These are phyloP conservation scores for Eutypa lata DNA, from an alignment of 2,329 filamentous ascomycete genomes.

Conservation along the genomic window DNA sequence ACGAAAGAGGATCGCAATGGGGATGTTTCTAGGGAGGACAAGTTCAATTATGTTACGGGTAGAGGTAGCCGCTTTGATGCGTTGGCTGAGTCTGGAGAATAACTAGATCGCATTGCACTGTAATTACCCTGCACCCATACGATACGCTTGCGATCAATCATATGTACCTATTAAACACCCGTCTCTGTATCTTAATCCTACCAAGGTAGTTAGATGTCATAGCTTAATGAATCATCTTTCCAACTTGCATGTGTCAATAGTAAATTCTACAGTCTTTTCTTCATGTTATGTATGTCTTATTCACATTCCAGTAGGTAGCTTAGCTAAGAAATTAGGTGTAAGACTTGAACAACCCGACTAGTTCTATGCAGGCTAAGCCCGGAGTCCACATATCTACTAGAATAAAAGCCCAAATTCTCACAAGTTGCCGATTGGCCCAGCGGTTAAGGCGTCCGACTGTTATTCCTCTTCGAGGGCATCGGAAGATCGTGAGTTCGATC, in stretches of 20 bases:
- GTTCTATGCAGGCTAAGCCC: not conserved
- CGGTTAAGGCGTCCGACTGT: conserved; percentile 1
- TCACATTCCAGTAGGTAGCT: too few species aligned
- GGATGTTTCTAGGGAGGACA: conserved; percentile 18
- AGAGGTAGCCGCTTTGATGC: conserved; percentile 39
- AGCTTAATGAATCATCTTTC: too few species aligned
- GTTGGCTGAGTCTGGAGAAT: conserved; percentile 5
- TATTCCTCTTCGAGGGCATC: not conserved
- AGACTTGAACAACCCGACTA: not conserved
- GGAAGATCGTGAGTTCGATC: conserved; percentile 1
- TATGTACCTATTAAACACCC: too few species aligned
- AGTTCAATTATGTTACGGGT: conserved; percentile 32
- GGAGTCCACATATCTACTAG: not conserved
- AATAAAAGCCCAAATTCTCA: not conserved
- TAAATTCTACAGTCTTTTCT: too few species aligned
- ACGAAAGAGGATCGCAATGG: conserved; percentile 20
- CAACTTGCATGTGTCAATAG: too few species aligned
- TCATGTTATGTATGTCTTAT: too few species aligned
- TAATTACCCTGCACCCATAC: too few species aligned
- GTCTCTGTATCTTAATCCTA: too few species aligned
- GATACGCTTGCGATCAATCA: too few species aligned
- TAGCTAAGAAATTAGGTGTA: too few species aligned
- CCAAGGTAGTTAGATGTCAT: too few species aligned
- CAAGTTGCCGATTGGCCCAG: not conserved
- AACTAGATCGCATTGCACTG: too few species aligned